These are phyloP conservation scores for Scytalidium sp. DNA, from an alignment of 2,329 filamentous ascomycete genomes.

Conservation along the genomic window DNA sequence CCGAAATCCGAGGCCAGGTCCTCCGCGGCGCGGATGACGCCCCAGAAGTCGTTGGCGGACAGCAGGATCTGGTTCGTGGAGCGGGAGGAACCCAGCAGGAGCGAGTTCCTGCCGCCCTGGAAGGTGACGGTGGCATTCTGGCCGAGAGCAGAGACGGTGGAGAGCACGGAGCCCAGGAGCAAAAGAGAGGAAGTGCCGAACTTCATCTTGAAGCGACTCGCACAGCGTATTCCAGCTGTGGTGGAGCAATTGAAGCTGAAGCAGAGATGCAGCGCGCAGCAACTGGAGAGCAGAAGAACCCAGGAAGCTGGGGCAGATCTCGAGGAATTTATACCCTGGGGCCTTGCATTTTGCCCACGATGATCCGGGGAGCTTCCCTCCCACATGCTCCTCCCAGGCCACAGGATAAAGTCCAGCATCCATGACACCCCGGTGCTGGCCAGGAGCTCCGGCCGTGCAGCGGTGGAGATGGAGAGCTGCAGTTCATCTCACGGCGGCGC, in stretches of 20 bases:
- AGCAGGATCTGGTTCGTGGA: slow-evolving; percentile 49
- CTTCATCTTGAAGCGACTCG: slow-evolving; percentile 15
- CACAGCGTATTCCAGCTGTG: not conserved
- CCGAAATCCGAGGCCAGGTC: slow-evolving; percentile 69
- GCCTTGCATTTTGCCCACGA: too few relatives aligned
- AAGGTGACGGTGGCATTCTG: slow-evolving; percentile 43
- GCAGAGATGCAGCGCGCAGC: too few relatives aligned
- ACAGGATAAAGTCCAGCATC: too few relatives aligned
- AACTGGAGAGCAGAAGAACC: not conserved
- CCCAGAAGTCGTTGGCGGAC: slow-evolving; percentile 61
- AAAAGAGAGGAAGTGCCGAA: slow-evolving; percentile 4
- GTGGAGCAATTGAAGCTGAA: not conserved
- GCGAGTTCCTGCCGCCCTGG: slow-evolving; percentile 25
- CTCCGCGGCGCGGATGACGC: slow-evolving; percentile 63
- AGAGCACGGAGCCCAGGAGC: slow-evolving; percentile 18
- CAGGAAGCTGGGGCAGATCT: too few relatives aligned
- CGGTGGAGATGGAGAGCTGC: too few relatives aligned
- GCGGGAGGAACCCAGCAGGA: slow-evolving; percentile 23
- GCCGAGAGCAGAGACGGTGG: slow-evolving; percentile 36
- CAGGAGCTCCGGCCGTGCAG: too few relatives aligned
- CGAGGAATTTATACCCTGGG: too few relatives aligned
- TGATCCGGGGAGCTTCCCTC: too few relatives aligned
- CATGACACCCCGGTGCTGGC: too few relatives aligned
- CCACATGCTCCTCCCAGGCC: too few relatives aligned
- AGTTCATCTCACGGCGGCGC: not conserved